Conservation (phyloP, 441 rosid genomes). For the Metrosideros polymorpha region DNA sequence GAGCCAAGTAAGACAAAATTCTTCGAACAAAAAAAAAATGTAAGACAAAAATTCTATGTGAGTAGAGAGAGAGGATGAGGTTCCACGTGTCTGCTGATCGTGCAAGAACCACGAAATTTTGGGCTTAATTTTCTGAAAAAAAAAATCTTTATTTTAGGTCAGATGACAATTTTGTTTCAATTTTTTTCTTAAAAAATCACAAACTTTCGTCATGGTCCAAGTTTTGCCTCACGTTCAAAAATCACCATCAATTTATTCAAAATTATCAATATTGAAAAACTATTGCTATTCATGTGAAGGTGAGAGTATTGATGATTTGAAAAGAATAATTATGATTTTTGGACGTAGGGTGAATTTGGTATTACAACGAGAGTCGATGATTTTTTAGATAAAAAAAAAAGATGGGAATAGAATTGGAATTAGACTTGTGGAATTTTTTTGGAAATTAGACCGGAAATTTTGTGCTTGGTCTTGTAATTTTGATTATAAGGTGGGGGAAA, state of each 20-base stretch:
- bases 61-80: not conserved
- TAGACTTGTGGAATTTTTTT: rapidly evolving
- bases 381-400: not conserved
- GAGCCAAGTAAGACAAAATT: constrained; percentile 15
- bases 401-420: not conserved
- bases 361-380: not conserved
- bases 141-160: not conserved
- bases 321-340: not conserved
- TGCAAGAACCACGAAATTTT: constrained; percentile 5
- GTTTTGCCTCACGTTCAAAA: no score
- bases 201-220: not conserved
- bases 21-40: not conserved
- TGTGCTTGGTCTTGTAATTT: not conserved
- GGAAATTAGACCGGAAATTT: not conserved
- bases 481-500: not conserved
- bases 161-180: not conserved
- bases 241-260: not conserved
- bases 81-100: constrained; percentile 17
- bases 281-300: rapidly evolving
- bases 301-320: not conserved
- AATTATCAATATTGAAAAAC: not conserved
- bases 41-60: not conserved
- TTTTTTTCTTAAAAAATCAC: not conserved
- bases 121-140: not conserved
- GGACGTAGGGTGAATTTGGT: rapidly evolving